Evolutionary conservation across 306 rosid genomes (phyloP).

Genomic region (Trifolium dubium): DNA sequence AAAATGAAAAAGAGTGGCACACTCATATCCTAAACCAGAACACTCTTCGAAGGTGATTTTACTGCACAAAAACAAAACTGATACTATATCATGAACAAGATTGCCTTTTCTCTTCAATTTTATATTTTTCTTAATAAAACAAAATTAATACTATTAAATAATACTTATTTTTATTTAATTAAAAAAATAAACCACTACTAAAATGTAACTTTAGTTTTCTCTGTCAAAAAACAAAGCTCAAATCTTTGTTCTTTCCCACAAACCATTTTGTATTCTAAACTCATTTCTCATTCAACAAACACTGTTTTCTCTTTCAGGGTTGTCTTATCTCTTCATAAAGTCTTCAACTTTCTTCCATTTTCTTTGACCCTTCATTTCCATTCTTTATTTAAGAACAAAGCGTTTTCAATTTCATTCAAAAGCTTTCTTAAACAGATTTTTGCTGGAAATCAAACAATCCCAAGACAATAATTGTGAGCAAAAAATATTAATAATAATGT

Average conservation of each 20-base stretch:
- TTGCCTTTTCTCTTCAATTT: conserved; percentile 20
- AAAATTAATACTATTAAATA: neutral
- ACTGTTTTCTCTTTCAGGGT: conserved; percentile 29
- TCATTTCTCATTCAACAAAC: conserved; percentile 12
- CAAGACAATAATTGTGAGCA: conserved; percentile 34
- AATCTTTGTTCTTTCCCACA: conserved; percentile 13
- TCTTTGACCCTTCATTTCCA: conserved; percentile 8
- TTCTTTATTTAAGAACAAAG: conserved; percentile 11
- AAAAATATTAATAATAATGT: neutral
- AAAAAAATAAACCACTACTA: too few relatives aligned
- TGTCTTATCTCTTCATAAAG: conserved; percentile 8
- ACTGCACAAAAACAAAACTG: conserved; percentile 34
- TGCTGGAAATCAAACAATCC: conserved; percentile 42
- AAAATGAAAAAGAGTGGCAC: neutral
- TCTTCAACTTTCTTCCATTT: conserved; percentile 22
- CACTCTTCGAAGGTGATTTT: conserved; percentile 42
- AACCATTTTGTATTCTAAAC: conserved; percentile 31
- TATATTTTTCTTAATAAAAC: conserved; percentile 2
- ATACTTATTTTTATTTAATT: too few relatives aligned
- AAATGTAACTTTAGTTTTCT: neutral
- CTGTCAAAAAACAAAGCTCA: conserved; percentile 35
- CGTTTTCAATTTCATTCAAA: conserved; percentile 35
- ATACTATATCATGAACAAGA: neutral
- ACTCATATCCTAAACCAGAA: neutral
- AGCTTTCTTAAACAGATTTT: conserved; percentile 35